Evolutionary conservation across 768 basidiomycete genomes (phyloP), one percentile per base, ranked within the genome.

Genomic region (Wakefieldia striispora): DNA sequence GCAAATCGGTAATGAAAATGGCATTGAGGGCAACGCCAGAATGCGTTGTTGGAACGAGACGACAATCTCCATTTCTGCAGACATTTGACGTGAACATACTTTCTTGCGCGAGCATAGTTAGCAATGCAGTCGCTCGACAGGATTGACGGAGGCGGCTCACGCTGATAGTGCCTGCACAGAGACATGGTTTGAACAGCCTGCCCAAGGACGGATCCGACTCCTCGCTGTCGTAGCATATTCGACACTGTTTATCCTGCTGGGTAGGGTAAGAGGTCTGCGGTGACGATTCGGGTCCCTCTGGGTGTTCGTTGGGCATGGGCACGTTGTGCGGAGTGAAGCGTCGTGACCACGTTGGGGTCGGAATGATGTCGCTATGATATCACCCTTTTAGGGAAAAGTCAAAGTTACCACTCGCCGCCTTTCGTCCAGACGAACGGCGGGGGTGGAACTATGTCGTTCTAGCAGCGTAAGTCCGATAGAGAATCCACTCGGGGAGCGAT

Each of bases 51-150:
- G n/a, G 81, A 81, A 24, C 71, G 53, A 16, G 88, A 83, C 0
- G 75, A 72, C 34, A 75, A 82, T 49, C 90, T 75, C 90, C 90
- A 92, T 45, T 70, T 75, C 54, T 88, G 82, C 6, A 91, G 75
- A 60, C 89, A 91, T 59, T 81, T 80, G 43, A 91, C 75, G 68
- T 92, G 90, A 29, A 91, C 89, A 64, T 83, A 82, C 88, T 90
- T 59, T 39, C 26, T 29, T 29, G 44, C 19, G 53, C 56, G 35
- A 42, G 45, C 45, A 55, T 54, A 47, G 56, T 67, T 37, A 64
- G 50, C 27, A 53, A 53, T 39, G 42, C 52, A 57, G 45, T 37
- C 38, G 39, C 34, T 44, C 33, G 35, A 23, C 19, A 52, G 41
- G 33, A 19, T 39, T 45, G 20, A 24, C 42, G 7, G 40, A 39